Evolutionary conservation across 495 filamentous ascomycete genomes (phyloP).

Genomic region (Neurospora terricola): DNA sequence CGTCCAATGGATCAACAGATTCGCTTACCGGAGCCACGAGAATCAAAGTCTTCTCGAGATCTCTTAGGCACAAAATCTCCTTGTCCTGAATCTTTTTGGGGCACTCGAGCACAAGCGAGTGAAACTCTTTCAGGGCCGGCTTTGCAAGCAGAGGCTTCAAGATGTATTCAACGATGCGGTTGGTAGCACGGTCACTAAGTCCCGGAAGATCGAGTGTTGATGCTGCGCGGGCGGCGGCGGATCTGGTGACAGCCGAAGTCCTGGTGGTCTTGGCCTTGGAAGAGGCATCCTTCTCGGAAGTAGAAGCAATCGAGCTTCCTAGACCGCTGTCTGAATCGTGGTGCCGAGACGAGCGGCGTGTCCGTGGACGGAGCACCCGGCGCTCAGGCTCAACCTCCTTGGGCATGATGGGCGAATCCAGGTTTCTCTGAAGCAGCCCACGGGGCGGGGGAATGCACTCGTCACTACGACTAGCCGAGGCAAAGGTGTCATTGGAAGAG

Average conservation of each 20-base stretch:
- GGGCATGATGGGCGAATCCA: constrained; percentile 30
- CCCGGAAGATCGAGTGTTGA: constrained; percentile 25
- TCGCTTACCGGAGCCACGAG: constrained; percentile 83
- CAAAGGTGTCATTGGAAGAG: constrained; percentile 17
- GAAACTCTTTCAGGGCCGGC: constrained; percentile 59
- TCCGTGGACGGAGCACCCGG: constrained; percentile 39
- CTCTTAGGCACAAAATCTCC: constrained; percentile 74
- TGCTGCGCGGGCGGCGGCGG: constrained; percentile 31
- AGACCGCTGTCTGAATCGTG: constrained; percentile 55
- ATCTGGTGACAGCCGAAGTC: constrained; percentile 40
- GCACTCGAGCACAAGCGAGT: constrained; percentile 62
- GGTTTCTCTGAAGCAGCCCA: constrained; percentile 38
- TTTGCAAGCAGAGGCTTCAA: constrained; percentile 43
- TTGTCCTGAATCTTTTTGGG: constrained; percentile 67
- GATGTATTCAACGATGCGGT: constrained; percentile 45
- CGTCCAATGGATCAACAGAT: constrained; percentile 34
- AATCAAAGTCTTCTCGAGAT: constrained; percentile 82
- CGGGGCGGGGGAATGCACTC: constrained; percentile 41
- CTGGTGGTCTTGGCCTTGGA: constrained; percentile 18
- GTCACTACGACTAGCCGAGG: constrained; percentile 26
- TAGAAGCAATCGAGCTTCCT: constrained; percentile 44
- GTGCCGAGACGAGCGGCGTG: constrained; percentile 39
- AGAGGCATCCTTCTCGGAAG: constrained; percentile 19
- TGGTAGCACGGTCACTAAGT: constrained; percentile 40
- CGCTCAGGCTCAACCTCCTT: constrained; percentile 31